phyloP scores from a whole-genome alignment of 2,329 filamentous ascomycete genomes.

The Hypocreales sp. region DNA sequence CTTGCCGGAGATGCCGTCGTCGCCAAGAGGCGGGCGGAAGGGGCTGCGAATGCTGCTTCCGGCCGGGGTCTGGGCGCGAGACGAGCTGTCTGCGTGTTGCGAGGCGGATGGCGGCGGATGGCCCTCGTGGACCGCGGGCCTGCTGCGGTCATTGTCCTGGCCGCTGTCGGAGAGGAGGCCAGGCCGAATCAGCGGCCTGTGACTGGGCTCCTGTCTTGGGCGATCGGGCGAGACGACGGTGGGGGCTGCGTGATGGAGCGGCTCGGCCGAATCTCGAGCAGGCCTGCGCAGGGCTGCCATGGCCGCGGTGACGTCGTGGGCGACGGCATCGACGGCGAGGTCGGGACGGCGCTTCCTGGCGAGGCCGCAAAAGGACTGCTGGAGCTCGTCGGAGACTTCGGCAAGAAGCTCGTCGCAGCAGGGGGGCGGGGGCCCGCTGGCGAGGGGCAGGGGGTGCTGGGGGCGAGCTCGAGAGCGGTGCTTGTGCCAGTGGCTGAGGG shows the following conservation, averaged over 20 bases:
- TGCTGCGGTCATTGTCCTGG: too few species aligned
- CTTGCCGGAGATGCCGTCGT: conserved; percentile 38
- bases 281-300: conserved; percentile 7
- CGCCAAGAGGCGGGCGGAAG: conserved; percentile 11
- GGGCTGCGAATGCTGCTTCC: conserved; percentile 7
- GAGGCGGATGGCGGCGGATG: too few species aligned
- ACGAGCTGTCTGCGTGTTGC: conserved; percentile 7
- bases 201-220: too few species aligned
- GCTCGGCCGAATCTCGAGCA: neutral
- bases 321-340: conserved; percentile 27
- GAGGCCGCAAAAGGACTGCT: conserved; percentile 33
- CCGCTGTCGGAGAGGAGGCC: too few species aligned
- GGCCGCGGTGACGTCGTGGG: conserved; percentile 27
- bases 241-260: conserved; percentile 1
- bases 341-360: conserved; percentile 22
- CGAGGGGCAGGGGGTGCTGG: neutral
- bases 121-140: too few species aligned
- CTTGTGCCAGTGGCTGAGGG: conserved; percentile 28
- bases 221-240: conserved; percentile 6
- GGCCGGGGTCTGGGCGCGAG: too few species aligned
- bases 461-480: conserved; percentile 17
- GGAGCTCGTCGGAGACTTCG: conserved; percentile 31
- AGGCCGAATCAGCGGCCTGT: too few species aligned
- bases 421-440: conserved; percentile 25
- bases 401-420: conserved; percentile 33